phyloP scores from a whole-genome alignment of 2,329 filamentous ascomycete genomes.

The Trichothecium sympodiale region DNA sequence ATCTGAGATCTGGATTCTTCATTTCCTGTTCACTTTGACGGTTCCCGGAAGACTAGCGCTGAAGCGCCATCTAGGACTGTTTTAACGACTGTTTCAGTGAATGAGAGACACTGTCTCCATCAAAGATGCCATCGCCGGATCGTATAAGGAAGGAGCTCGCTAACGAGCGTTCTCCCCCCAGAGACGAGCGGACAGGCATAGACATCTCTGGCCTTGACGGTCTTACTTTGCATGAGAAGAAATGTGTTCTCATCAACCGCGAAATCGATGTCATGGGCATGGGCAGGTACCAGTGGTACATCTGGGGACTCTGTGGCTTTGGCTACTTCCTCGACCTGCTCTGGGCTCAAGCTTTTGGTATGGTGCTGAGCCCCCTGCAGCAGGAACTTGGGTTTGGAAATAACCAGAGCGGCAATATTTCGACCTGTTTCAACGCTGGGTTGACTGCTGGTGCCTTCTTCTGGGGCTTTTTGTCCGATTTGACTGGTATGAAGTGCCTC shows the following conservation, averaged over 20 bases:
- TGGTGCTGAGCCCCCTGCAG: constrained; percentile 40
- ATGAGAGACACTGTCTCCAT: no score
- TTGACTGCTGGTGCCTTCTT: constrained; percentile 43
- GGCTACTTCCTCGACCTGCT: constrained; percentile 44
- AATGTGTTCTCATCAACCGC: constrained; percentile 22
- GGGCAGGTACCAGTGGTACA: constrained; percentile 41
- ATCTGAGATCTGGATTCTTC: no score
- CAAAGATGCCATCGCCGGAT: no score
- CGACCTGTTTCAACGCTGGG: constrained; percentile 40
- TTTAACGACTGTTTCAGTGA: no score
- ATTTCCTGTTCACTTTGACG: no score
- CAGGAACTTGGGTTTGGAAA: constrained; percentile 43
- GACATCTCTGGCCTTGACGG: constrained; percentile 10
- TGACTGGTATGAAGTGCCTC: constrained; percentile 19
- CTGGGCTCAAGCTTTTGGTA: constrained; percentile 47
- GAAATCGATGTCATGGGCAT: constrained; percentile 42
- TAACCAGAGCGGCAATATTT: constrained; percentile 31
- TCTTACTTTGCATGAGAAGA: constrained; percentile 20
- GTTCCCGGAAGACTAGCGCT: no score
- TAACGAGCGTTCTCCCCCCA: no score
- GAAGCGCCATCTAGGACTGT: no score
- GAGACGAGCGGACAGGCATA: no score
- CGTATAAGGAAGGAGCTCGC: no score
- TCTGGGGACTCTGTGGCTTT: constrained; percentile 41
- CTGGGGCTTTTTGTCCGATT: constrained; percentile 44